Evolutionary conservation across 805 yeast species (phyloP).

Genomic region (Kodamaea neixiangensis): DNA sequence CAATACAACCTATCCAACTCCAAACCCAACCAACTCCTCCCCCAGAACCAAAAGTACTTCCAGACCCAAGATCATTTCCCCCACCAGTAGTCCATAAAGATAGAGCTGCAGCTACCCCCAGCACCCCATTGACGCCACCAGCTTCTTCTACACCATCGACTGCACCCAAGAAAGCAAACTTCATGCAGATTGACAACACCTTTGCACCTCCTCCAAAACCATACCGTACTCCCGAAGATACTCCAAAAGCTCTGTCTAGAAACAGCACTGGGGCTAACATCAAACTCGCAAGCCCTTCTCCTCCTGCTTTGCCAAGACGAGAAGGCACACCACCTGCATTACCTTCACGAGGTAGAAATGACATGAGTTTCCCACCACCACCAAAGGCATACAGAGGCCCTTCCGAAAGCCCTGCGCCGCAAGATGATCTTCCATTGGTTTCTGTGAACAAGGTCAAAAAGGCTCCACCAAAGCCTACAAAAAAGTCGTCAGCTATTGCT

Average conservation of each 20-base stretch:
- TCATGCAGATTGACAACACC: slow-evolving; percentile 36
- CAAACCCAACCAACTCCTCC: not conserved
- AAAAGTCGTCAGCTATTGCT: slow-evolving; percentile 23
- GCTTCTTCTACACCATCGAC: not conserved
- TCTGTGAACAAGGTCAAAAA: slow-evolving; percentile 20
- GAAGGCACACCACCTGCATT: slow-evolving; percentile 7
- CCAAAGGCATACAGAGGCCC: slow-evolving; percentile 15
- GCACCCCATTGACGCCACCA: not conserved
- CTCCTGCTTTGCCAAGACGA: slow-evolving; percentile 4
- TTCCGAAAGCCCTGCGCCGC: not conserved
- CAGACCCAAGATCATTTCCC: slow-evolving; percentile 39
- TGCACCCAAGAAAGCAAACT: slow-evolving; percentile 15
- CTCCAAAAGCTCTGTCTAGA: not conserved
- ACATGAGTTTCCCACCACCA: slow-evolving; percentile 17
- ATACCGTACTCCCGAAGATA: slow-evolving; percentile 10
- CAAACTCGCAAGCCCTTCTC: not conserved
- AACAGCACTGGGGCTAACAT: not conserved
- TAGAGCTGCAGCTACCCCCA: slow-evolving; percentile 17
- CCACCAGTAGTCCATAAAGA: slow-evolving; percentile 44
- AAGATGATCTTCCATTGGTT: not conserved
- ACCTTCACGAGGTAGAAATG: slow-evolving; percentile 6
- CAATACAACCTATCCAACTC: slow-evolving; percentile 1
- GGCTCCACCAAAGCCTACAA: slow-evolving; percentile 45
- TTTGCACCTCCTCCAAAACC: slow-evolving; percentile 51
- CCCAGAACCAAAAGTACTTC: slow-evolving; percentile 22